A percentile compares a stretch with the other conserved stretches of the same genome.
Evolutionary conservation across 257 asterid species (phyloP).

Genomic region (Solanum clarkiae): DNA sequence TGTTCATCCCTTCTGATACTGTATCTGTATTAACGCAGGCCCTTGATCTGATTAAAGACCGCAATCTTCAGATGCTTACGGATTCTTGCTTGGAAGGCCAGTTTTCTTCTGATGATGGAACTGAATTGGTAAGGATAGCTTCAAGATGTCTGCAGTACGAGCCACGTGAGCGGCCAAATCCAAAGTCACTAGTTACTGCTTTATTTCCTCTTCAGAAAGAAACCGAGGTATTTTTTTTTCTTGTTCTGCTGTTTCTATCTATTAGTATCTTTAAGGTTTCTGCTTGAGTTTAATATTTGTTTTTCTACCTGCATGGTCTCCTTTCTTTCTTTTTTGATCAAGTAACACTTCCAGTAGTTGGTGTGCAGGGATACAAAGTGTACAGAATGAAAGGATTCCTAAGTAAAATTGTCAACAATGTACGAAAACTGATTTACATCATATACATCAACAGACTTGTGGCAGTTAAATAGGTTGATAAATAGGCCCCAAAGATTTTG

Average conservation of each 20-base stretch:
- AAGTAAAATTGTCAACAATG: neutral
- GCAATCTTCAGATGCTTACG: slow-evolving; percentile 37
- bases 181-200: slow-evolving; percentile 54
- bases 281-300: neutral
- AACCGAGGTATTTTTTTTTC: slow-evolving; percentile 45
- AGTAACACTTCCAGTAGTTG: neutral
- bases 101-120: slow-evolving; percentile 69
- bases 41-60: slow-evolving; percentile 37
- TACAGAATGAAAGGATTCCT: neutral
- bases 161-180: slow-evolving; percentile 86
- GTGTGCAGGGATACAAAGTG: neutral
- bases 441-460: neutral
- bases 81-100: slow-evolving; percentile 86
- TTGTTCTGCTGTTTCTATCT: neutral
- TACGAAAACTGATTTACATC: neutral
- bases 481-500: neutral
- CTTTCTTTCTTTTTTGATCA: neutral
- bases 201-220: slow-evolving; percentile 76
- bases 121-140: slow-evolving; percentile 81
- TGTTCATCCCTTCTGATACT: neutral
- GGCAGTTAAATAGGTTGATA: neutral
- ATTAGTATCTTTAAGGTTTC: neutral
- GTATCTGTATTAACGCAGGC: slow-evolving; percentile 17
- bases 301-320: neutral
- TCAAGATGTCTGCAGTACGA: slow-evolving; percentile 92